These are phyloP conservation scores for Saccharum spontaneum DNA, from an alignment of 176 grass and related monocot species.

Conservation along the genomic window DNA sequence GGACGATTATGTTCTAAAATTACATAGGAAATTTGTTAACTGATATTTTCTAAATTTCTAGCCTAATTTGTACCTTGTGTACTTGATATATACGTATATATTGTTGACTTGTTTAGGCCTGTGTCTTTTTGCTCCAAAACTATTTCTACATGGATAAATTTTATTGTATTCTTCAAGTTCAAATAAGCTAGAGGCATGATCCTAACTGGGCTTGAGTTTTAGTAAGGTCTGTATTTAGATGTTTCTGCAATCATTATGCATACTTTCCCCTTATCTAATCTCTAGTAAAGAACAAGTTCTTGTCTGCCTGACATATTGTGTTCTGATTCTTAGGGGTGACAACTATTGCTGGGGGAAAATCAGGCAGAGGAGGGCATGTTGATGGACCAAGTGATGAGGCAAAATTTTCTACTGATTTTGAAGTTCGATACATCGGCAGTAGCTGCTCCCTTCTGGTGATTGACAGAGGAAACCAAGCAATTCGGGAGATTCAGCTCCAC, in stretches of 20 bases:
- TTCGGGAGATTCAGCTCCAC: conserved; percentile 83
- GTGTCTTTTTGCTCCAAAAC: not conserved
- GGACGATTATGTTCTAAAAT: conserved; percentile 2
- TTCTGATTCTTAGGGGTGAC: conserved; percentile 67
- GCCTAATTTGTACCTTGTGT: not conserved
- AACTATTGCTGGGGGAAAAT: conserved; percentile 94
- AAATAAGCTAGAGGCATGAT: not conserved
- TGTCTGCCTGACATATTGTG: conserved; percentile 36
- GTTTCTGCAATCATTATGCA: not conserved
- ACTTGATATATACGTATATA: not conserved
- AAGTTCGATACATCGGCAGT: conserved; percentile 85
- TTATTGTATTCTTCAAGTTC: not conserved
- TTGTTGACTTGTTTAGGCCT: not conserved
- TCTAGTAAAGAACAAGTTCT: not conserved
- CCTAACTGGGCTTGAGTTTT: not conserved
- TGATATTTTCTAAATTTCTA: not conserved
- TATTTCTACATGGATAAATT: not conserved
- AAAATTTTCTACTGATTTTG: conserved; percentile 97
- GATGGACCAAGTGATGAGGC: conserved; percentile 86
- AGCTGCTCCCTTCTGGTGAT: conserved; percentile 97
- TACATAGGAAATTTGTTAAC: not conserved
- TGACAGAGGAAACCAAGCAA: conserved; percentile 89
- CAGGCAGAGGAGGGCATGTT: conserved; percentile 78
- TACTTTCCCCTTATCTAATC: not conserved
- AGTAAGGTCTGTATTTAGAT: conserved; percentile 1